phyloP scores from a whole-genome alignment of 2,329 filamentous ascomycete genomes.

The Cryphonectria carpinicola region DNA sequence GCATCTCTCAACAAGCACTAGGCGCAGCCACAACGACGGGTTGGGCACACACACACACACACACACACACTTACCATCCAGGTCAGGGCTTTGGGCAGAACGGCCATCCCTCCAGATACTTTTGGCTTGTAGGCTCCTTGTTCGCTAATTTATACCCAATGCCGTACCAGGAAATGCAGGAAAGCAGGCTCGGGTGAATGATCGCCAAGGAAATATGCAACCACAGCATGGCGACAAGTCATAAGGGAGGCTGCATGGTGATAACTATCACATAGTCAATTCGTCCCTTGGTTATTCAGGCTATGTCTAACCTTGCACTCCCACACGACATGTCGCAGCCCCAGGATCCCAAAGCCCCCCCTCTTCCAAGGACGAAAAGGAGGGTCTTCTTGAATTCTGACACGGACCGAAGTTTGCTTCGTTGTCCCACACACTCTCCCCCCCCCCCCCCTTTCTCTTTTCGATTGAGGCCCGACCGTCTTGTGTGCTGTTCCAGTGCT shows the following conservation, averaged over 20 bases:
- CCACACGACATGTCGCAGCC: conserved; percentile 9
- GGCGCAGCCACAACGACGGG: not conserved
- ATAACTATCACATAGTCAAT: conserved; percentile 6
- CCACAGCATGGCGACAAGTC: not conserved
- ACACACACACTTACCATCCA: not conserved
- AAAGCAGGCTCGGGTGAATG: not conserved
- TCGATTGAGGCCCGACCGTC: not conserved
- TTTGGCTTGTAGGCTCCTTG: not conserved
- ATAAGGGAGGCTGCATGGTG: not conserved
- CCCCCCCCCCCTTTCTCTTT: not conserved
- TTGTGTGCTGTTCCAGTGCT: not conserved
- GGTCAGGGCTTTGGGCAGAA: not conserved
- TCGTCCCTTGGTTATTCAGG: conserved; percentile 16
- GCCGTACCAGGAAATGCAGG: not conserved
- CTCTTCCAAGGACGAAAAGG: not conserved
- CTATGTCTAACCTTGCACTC: conserved; percentile 12
- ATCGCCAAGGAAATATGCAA: not conserved
- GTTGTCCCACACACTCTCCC: conserved; percentile 1
- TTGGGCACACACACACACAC: not conserved
- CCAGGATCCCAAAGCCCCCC: not conserved
- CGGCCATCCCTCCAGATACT: not conserved
- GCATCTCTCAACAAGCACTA: not conserved
- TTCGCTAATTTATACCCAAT: not conserved
- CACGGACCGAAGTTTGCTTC: not conserved
- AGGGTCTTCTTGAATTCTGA: not conserved